These are phyloP conservation scores for Gremmenia infestans DNA, from an alignment of 2,329 filamentous ascomycete species.

Conservation along the genomic window DNA sequence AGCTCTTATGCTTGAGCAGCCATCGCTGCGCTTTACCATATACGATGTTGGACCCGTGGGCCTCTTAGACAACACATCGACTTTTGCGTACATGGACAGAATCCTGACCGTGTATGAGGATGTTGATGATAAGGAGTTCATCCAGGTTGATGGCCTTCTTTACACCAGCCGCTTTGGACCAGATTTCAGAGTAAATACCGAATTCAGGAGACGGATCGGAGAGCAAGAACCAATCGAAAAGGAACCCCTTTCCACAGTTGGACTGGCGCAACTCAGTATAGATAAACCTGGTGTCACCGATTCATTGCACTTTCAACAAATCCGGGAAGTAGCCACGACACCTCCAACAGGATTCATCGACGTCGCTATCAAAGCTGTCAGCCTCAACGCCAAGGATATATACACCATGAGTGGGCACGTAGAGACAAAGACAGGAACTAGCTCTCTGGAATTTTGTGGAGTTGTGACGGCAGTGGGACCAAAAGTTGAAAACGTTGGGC, in stretches of 20 bases:
- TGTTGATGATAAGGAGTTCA: constrained; percentile 6
- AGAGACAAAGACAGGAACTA: constrained; percentile 14
- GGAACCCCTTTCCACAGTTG: background rate
- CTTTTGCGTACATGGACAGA: background rate
- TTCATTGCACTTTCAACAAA: constrained; percentile 24
- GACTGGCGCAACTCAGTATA: background rate
- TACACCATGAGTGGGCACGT: constrained; percentile 29
- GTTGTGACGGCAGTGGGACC: constrained; percentile 22
- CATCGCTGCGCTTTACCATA: constrained; percentile 4
- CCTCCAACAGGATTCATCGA: constrained; percentile 10
- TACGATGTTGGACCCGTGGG: constrained; percentile 2
- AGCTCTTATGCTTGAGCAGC: constrained; percentile 8
- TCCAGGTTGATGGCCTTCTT: constrained; percentile 8
- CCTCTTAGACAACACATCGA: background rate
- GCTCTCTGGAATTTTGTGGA: constrained; percentile 23
- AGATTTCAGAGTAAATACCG: constrained; percentile 15
- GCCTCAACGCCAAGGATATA: constrained; percentile 14
- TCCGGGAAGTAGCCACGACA: background rate
- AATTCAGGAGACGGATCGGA: constrained; percentile 1
- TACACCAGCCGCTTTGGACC: constrained; percentile 24
- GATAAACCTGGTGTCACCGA: constrained; percentile 11
- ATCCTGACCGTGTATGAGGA: background rate
- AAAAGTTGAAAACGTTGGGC: constrained; percentile 13
- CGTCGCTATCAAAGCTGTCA: constrained; percentile 5
- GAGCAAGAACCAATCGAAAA: background rate